phyloP scores from a whole-genome alignment of 2,329 filamentous ascomycete species.

The Mycocentrospora acerina region DNA sequence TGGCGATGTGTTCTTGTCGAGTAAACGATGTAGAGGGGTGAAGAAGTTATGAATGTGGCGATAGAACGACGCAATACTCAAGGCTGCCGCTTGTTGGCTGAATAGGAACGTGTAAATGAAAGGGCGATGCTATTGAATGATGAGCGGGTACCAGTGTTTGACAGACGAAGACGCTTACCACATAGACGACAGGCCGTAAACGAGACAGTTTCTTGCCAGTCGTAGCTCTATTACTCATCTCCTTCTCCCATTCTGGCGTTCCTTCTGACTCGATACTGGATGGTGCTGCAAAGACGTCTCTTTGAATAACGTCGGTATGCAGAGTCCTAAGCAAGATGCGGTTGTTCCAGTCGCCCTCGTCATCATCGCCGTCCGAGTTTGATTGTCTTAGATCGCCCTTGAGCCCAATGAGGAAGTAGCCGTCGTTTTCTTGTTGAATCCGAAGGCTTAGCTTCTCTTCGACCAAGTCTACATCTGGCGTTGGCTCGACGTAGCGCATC shows the following conservation, averaged over 20 bases:
- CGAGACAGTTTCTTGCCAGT: slow-evolving; percentile 23
- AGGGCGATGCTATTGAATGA: slow-evolving; percentile 55
- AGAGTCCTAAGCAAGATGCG: slow-evolving; percentile 66
- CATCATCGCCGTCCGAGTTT: slow-evolving; percentile 48
- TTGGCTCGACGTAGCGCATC: slow-evolving; percentile 41
- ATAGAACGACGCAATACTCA: slow-evolving; percentile 49
- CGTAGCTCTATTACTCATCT: slow-evolving; percentile 11
- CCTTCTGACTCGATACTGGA: slow-evolving; percentile 20
- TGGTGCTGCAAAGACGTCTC: slow-evolving; percentile 8
- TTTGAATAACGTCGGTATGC: slow-evolving; percentile 62
- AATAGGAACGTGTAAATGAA: slow-evolving; percentile 81
- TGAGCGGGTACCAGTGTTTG: not conserved
- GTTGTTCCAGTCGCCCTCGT: slow-evolving; percentile 40
- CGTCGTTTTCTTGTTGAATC: slow-evolving; percentile 47
- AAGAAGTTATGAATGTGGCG: slow-evolving; percentile 56
- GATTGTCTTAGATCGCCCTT: slow-evolving; percentile 62
- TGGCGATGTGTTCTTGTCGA: slow-evolving; percentile 47
- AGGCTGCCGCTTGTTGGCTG: slow-evolving; percentile 58
- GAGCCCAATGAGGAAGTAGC: slow-evolving; percentile 68
- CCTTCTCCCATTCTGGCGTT: slow-evolving; percentile 22
- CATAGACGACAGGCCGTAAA: slow-evolving; percentile 71
- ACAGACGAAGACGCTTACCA: slow-evolving; percentile 42
- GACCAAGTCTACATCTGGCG: slow-evolving; percentile 48
- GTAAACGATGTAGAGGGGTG: slow-evolving; percentile 48
- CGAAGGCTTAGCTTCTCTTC: slow-evolving; percentile 63